phyloP scores from a whole-genome alignment of 805 yeast species.

The Kluyveromyces nonfermentans region DNA sequence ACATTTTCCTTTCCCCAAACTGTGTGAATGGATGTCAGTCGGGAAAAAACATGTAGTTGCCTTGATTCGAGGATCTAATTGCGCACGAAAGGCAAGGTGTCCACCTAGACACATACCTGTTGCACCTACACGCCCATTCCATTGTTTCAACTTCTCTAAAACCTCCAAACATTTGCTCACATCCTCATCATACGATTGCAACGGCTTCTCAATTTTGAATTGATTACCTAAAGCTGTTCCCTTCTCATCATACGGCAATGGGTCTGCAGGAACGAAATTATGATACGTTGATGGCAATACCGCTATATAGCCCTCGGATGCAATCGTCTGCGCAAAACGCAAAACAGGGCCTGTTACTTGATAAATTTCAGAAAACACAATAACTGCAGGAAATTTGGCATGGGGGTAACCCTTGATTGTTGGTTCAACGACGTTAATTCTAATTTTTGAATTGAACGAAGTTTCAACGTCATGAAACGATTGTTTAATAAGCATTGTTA shows the following conservation, averaged over 20 bases:
- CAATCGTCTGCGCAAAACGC: constrained; percentile 67
- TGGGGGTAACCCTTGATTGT: constrained; percentile 62
- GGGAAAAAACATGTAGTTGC: constrained; percentile 74
- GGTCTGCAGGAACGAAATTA: constrained; percentile 53
- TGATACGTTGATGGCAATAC: constrained; percentile 78
- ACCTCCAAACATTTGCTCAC: constrained; percentile 54
- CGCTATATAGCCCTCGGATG: constrained; percentile 69
- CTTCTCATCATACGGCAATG: constrained; percentile 58
- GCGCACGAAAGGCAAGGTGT: constrained; percentile 64
- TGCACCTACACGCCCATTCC: constrained; percentile 63
- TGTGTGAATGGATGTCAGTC: constrained; percentile 65
- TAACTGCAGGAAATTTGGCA: constrained; percentile 73
- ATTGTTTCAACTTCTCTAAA: constrained; percentile 46
- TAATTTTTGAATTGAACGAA: constrained; percentile 54
- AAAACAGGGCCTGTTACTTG: constrained; percentile 79
- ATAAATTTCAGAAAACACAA: constrained; percentile 72
- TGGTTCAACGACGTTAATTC: constrained; percentile 60
- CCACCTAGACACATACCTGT: constrained; percentile 89
- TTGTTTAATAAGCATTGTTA: constrained; percentile 60
- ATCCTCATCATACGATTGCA: constrained; percentile 71
- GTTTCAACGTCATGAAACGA: constrained; percentile 55
- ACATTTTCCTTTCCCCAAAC: constrained; percentile 52
- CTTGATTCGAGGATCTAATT: constrained; percentile 47
- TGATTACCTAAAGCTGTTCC: constrained; percentile 71
- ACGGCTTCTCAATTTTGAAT: constrained; percentile 56